These are phyloP conservation scores for Phialocephala sp. DNA, from an alignment of 2,329 filamentous ascomycete species.

Conservation along the genomic window DNA sequence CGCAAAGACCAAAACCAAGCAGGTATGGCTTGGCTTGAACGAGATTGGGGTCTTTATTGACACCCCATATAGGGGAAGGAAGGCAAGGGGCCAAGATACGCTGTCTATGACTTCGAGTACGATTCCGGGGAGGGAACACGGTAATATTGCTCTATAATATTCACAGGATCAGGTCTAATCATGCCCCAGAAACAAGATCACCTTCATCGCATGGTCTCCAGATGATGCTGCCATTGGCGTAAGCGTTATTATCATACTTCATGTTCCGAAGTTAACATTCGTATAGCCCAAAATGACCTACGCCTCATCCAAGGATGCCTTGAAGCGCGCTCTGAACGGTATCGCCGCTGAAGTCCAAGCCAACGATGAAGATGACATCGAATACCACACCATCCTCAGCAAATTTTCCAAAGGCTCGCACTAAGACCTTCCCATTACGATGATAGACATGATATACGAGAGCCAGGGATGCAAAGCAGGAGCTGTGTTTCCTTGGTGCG, in stretches of 20 bases:
- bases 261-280: conserved; percentile 18
- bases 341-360: conserved; percentile 80
- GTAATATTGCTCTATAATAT: conserved; percentile 49
- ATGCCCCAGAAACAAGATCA: conserved; percentile 70
- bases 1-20: conserved; percentile 74
- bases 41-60: conserved; percentile 1
- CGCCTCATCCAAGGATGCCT: conserved; percentile 84
- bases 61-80: conserved; percentile 54
- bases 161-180: not conserved
- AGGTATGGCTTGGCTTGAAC: conserved; percentile 51
- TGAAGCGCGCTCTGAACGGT: conserved; percentile 80
- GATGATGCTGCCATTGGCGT: conserved; percentile 83
- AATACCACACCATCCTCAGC: conserved; percentile 74
- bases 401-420: conserved; percentile 63
- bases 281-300: conserved; percentile 85
- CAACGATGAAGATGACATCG: conserved; percentile 83
- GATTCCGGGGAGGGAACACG: conserved; percentile 74
- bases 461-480: not conserved
- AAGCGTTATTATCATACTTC: conserved; percentile 44
- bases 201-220: conserved; percentile 80
- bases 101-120: conserved; percentile 86
- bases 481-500: conserved; percentile 39
- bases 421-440: conserved; percentile 43
- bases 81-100: conserved; percentile 78
- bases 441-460: not conserved